Base-by-base conservation (phyloP, 257 asterid species). In the Gentiana straminea region DNA sequence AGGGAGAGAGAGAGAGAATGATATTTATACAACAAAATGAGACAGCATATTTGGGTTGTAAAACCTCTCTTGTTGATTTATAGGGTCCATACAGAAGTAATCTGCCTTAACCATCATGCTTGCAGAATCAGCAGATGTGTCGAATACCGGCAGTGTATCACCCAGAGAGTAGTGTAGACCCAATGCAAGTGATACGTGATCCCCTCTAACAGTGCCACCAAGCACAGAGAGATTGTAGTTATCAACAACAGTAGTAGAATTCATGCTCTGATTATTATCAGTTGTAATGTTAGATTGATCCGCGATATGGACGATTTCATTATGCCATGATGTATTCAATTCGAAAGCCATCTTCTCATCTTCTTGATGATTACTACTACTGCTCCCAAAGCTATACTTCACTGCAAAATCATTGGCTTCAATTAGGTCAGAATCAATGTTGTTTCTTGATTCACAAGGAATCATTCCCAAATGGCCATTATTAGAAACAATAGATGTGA, bases 61-160 rank as follows among this genome's bases (percentile, higher is more conserved):
- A 35, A 76, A 83, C 60, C 80, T 76, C 43, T 70, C 81, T 74
- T 83, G 89, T 57, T 83, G 81, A 59, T 77, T 77, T 62, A 65
- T 64, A 5, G 79, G 72, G 13, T 81, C 86, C 41, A 65, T 68
- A 58, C 70, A 70, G 63, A 66, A 74, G 64, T 67, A 83, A 6
- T 83, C 86, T 46, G 70, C 67, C 63, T 71, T 81, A n/a, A 69
- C 60, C 24, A 15, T 15, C 37, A 70, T 52, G 33, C 56, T 81
- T 69, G 53, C 50, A 13, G 79, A 68, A 41, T 73, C 54, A 62
- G 66, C 61, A 8, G 76, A 38, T 41, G 73, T 6, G 66, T 55
- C 49, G 34, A 59, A 54, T 46, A 60, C 13, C 11, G 39, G 51
- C 6, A 60, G 49, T 7, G 51, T 48, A 37, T 66, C 79, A 39